Percentiles rank a stretch among this genome's conserved stretches.
These are phyloP conservation scores for Calocybe gangraenosa DNA, from an alignment of 768 basidiomycete species.

Conservation along the genomic window DNA sequence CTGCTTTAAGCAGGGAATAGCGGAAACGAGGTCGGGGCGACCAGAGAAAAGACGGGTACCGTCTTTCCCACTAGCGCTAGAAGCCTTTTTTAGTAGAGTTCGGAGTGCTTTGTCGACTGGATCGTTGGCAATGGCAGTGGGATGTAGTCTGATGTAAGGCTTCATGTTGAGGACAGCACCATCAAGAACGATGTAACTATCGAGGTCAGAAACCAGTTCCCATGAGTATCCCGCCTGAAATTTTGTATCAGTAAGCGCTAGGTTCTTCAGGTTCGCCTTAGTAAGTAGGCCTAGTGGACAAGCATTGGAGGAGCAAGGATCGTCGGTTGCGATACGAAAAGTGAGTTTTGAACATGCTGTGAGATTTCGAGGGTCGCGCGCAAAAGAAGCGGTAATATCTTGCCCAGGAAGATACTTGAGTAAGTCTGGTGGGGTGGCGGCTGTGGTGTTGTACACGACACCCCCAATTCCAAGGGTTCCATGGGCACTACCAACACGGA, in stretches of 20 bases:
- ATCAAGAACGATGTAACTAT: conserved; percentile 84
- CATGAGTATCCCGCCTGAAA: conserved; percentile 85
- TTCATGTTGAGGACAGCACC: conserved; percentile 92
- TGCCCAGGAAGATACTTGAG: conserved; percentile 57
- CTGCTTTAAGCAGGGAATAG: conserved; percentile 76
- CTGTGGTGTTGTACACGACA: conserved; percentile 67
- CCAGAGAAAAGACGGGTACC: conserved; percentile 86
- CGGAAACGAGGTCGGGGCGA: conserved; percentile 55
- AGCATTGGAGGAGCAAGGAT: conserved; percentile 60
- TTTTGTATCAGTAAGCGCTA: conserved; percentile 62
- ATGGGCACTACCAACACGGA: conserved; percentile 49
- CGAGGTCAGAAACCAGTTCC: conserved; percentile 73
- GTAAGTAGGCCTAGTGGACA: conserved; percentile 68
- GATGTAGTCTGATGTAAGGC: conserved; percentile 78
- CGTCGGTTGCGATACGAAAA: conserved; percentile 68
- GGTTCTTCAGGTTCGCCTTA: conserved; percentile 50
- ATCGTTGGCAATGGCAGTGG: conserved; percentile 64
- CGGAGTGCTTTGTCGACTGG: conserved; percentile 82
- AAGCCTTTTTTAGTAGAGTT: conserved; percentile 50
- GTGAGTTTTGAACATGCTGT: conserved; percentile 56
- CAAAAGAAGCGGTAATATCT: conserved; percentile 88
- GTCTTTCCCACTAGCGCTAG: conserved; percentile 69
- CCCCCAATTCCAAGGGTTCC: conserved; percentile 79
- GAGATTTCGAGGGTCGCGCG: conserved; percentile 63
- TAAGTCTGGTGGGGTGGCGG: conserved; percentile 47